Evolutionary conservation across 2,329 filamentous ascomycete species (phyloP), one percentile per base, ranked within the genome.

Genomic region (Fusarium tuaranense): DNA sequence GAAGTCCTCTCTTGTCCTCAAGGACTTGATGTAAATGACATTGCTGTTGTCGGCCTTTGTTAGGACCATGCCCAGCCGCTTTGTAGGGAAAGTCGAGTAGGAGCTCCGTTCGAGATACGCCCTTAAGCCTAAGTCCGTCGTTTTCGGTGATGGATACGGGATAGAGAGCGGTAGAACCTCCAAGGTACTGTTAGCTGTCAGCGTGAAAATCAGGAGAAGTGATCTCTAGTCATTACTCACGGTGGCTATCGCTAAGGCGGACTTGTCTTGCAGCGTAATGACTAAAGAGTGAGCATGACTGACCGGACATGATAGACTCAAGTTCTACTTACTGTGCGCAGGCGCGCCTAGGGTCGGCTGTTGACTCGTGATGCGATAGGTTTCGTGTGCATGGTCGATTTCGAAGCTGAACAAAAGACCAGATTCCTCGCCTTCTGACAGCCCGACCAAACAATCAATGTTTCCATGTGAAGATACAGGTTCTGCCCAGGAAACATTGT

Each of bases 401-500:
- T 57, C 62, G 25, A 64, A 57, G 7, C 34, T 64, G 25, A 55
- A 64, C 32, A 64, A 32, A 5, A 55, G 46, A 3, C 62, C 62
- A 22, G 34, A 25, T 20, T 64, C 34, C 12, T 39, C 34, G 22
- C 62, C 62, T 32, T 64, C 62, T 16, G 62, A 64, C n/a, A 64
- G 10, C 10, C 46, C 62, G 16, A 64, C 18, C 34, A 64, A 16
- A 30, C 48, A 34, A 30, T 57, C 18, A 16, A 57, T 32, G 34
- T 39, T 25, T 13, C 46, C 32, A 4, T 30, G 30, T 5, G 62
- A 64, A 18, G 46, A 55, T 36, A 25, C 30, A 4, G 62, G 46
- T 12, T 64, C 62, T 55, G 30, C 48, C 62, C 62, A 64, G 5
- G 62, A 64, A 25, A 64, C 62, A 57, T 64, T 64, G n/a, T 55